These are phyloP conservation scores for Mucor irregularis DNA, from an alignment of 371 early-diverging fungal genomes.

Conservation along the genomic window DNA sequence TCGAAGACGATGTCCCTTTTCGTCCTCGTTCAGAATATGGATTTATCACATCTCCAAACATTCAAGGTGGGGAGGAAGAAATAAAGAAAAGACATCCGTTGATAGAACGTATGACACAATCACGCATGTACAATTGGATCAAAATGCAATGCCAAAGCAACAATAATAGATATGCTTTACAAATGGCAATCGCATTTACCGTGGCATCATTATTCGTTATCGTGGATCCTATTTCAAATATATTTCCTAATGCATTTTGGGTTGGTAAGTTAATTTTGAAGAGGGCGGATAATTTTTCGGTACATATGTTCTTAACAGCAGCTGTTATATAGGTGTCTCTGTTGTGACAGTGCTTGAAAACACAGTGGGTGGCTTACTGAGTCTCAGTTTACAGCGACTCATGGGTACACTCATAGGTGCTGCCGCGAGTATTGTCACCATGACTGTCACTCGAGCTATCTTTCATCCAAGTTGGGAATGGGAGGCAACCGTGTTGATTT, in stretches of 20 bases:
- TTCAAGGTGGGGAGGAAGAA: neutral
- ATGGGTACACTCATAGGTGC: constrained; percentile 40
- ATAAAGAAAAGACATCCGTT: neutral
- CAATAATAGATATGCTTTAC: constrained; percentile 28
- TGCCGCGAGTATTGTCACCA: constrained; percentile 27
- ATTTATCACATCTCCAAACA: neutral
- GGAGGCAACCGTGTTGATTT: constrained; percentile 26
- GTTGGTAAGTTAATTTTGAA: constrained; percentile 16
- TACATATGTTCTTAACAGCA: neutral
- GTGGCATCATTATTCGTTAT: constrained; percentile 21
- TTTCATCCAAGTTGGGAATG: constrained; percentile 32
- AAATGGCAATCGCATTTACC: constrained; percentile 21
- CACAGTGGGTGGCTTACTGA: constrained; percentile 36
- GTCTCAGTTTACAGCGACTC: constrained; percentile 33
- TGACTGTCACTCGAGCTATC: constrained; percentile 32
- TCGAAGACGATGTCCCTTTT: constrained; percentile 14
- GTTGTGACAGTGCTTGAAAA: constrained; percentile 41
- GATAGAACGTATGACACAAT: neutral
- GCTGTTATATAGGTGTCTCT: constrained; percentile 29
- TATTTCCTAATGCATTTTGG: constrained; percentile 29
- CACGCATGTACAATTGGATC: constrained; percentile 14
- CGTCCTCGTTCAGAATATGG: neutral
- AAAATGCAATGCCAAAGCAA: constrained; percentile 5
- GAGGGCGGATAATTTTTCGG: neutral
- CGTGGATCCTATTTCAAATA: constrained; percentile 14